Base-by-base conservation (phyloP, 1,284 basidiomycete species). In the Taiwanofungus camphoratus region DNA sequence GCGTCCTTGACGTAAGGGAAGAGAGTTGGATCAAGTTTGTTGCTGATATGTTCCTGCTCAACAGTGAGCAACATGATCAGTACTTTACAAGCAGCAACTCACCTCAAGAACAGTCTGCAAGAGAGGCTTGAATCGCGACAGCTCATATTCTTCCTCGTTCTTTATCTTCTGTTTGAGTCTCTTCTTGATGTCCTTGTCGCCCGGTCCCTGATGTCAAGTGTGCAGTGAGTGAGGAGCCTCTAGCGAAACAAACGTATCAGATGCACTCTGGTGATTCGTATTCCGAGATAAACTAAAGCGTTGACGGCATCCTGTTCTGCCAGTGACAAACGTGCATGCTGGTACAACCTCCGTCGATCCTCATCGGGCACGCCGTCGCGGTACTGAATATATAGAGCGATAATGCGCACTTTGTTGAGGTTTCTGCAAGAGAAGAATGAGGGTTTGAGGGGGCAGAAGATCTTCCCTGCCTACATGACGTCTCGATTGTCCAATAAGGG, bases 281-380 rank as follows among this genome's bases (percentile, higher is more conserved):
- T 78, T 18, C 96, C 96, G 26, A 99, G 69, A 56, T 87, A 77
- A 4, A 81, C 71, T 45, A 99, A 69, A 29, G 93, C 88, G 64
- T 97, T 94, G 36, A 98, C 77, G 23, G 92, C 89, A 57, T 98
- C 95, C 69, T 96, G 93, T 61, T 99, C 96, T 18, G 88, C 76
- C 41, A 94, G 66, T 3, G 81, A 79, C 36, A 99, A 68, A 24
- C 92, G 75, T n/a, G 96, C 96, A 62, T 99, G 96, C 62, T 98
- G 94, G 63, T 95, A 99, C 46, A 99, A 66, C 45, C 96, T 73
- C 49, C 93, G 79, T 44, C 92, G 80, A 66, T 99, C 96, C 61
- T 99, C 96, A 46, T 98, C 95, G 15, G 95, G 93, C 7, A 99
- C 95, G 36, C 96, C 96, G 56, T 99, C 95, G 35, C 93, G 85